A percentile compares a stretch with the other conserved stretches of the same genome.
These are phyloP conservation scores for Ambrosia hybrid DNA, from an alignment of 140 eudicot genomes.

Conservation along the genomic window DNA sequence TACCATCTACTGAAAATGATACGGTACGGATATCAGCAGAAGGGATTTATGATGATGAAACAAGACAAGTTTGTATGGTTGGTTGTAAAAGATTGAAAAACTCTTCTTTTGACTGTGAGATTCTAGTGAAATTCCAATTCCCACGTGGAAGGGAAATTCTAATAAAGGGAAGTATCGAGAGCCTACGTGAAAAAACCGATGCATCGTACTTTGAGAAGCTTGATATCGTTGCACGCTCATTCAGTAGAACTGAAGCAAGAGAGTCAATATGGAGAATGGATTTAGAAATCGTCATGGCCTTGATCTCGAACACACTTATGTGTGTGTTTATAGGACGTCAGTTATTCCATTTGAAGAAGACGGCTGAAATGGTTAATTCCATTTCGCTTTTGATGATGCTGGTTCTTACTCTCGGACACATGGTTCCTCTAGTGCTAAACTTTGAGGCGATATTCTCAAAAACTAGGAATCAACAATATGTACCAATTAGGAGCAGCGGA, in stretches of 20 bases:
- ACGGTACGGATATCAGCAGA: constrained; percentile 50
- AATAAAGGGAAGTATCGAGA: constrained; percentile 49
- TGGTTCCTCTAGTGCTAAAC: too few relatives aligned
- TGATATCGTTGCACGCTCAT: constrained; percentile 27
- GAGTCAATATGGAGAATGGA: constrained; percentile 63
- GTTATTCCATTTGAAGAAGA: constrained; percentile 46
- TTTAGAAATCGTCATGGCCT: constrained; percentile 62
- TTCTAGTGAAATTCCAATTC: constrained; percentile 42
- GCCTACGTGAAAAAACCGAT: constrained; percentile 42
- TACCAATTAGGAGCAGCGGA: constrained; percentile 30
- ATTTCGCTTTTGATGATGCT: constrained; percentile 56
- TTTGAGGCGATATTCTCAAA: constrained; percentile 53
- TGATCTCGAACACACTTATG: constrained; percentile 58
- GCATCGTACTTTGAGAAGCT: constrained; percentile 43
- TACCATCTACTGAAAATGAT: constrained; percentile 5
- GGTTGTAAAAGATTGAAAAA: constrained; percentile 52
- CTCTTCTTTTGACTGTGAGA: constrained; percentile 51
- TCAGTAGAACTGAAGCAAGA: constrained; percentile 16
- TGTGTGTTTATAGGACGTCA: constrained; percentile 56
- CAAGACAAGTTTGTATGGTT: constrained; percentile 65
- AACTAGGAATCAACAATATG: constrained; percentile 20
- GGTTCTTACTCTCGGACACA: constrained; percentile 58
- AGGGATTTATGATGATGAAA: constrained; percentile 55
- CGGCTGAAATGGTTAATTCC: constrained; percentile 36
- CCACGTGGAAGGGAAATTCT: constrained; percentile 26